phyloP scores from a whole-genome alignment of 805 yeast species.

The Candida endomychidarum region DNA sequence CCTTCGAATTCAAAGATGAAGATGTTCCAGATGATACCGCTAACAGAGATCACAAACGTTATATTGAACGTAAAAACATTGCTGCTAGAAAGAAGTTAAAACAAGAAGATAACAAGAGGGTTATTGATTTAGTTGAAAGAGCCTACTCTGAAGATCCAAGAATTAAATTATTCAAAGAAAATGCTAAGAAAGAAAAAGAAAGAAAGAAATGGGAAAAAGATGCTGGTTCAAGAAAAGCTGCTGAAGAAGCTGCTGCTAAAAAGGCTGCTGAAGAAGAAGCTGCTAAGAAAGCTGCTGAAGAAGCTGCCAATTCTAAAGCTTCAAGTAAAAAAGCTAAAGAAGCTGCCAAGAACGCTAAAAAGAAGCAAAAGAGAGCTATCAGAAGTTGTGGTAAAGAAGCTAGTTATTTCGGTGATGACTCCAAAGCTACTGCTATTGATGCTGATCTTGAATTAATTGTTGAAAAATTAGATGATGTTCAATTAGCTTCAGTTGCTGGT shows the following conservation, averaged over 20 bases:
- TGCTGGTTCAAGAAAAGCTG: constrained; percentile 96
- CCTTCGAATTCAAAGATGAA: constrained; percentile 96
- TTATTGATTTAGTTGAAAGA: constrained; percentile 82
- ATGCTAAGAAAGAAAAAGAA: constrained; percentile 92
- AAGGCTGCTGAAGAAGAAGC: constrained; percentile 87
- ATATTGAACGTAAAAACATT: constrained; percentile 95
- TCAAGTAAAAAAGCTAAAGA: constrained; percentile 82
- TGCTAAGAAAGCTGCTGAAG: constrained; percentile 73
- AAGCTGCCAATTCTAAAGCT: constrained; percentile 57
- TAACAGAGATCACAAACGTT: constrained; percentile 99
- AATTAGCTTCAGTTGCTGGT: constrained; percentile 71
- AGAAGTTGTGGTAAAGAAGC: constrained; percentile 82
- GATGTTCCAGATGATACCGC: constrained; percentile 99
- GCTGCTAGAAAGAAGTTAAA: constrained; percentile 96
- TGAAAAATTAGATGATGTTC: constrained; percentile 76
- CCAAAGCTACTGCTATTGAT: constrained; percentile 64
- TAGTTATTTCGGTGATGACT: constrained; percentile 80
- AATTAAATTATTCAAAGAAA: constrained; percentile 88
- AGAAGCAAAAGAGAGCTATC: constrained; percentile 91
- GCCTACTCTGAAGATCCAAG: constrained; percentile 93
- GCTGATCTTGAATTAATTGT: constrained; percentile 77
- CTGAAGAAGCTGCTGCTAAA: constrained; percentile 83
- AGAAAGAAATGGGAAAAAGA: constrained; percentile 96
- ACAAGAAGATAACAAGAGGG: constrained; percentile 93
- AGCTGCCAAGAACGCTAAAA: constrained; percentile 95